phyloP scores from a whole-genome alignment of 768 basidiomycete species.

The Naematelia encephala region DNA sequence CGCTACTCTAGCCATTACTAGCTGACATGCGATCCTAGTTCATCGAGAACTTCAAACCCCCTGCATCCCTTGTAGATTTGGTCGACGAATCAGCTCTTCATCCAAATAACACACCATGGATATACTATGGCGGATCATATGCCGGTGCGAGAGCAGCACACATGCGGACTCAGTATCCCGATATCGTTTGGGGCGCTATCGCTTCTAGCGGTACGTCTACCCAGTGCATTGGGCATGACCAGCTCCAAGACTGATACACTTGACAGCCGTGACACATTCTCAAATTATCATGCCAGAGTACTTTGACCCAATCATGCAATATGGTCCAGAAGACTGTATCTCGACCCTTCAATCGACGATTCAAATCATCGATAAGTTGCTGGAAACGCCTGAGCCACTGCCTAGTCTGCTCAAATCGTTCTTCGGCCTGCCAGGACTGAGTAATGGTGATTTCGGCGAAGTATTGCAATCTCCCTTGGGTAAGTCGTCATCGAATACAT shows the following conservation, averaged over 20 bases:
- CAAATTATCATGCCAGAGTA: conserved; percentile 79
- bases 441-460: conserved; percentile 56
- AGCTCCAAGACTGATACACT: neutral
- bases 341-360: conserved; percentile 31
- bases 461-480: conserved; percentile 45
- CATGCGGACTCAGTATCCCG: conserved; percentile 80
- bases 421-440: conserved; percentile 66
- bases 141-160: conserved; percentile 91
- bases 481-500: conserved; percentile 2
- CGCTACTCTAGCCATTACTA: neutral
- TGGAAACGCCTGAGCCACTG: conserved; percentile 46
- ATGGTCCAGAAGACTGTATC: conserved; percentile 55
- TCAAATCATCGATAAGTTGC: conserved; percentile 28
- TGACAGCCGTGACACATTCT: conserved; percentile 77
- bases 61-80: conserved; percentile 23
- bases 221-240: neutral
- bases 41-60: conserved; percentile 73
- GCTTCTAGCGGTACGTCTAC: conserved; percentile 65
- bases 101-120: conserved; percentile 53
- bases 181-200: conserved; percentile 84
- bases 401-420: conserved; percentile 63
- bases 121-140: conserved; percentile 85
- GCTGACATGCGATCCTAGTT: conserved; percentile 54
- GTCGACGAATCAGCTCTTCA: conserved; percentile 59
- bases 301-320: conserved; percentile 70